A percentile compares a stretch with the other conserved stretches of the same genome.
Evolutionary conservation across 78 protist genomes (phyloP).

Genomic region (Pigoraptor vietnamica): DNA sequence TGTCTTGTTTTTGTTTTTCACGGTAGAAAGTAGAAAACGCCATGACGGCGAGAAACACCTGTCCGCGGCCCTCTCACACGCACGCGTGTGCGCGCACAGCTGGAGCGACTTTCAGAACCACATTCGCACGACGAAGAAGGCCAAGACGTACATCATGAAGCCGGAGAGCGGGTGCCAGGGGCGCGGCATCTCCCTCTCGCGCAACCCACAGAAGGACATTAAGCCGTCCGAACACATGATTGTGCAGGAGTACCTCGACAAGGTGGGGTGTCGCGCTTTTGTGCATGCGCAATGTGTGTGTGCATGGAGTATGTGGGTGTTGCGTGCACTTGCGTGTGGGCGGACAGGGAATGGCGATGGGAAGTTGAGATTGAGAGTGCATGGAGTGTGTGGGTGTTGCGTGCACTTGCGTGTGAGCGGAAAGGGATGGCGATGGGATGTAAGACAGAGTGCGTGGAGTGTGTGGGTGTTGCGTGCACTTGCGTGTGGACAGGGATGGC

Average conservation of each 20-base stretch:
- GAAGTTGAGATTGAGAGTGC: too few species aligned
- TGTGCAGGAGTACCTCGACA: slow-evolving; percentile 38
- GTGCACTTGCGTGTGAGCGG: neutral
- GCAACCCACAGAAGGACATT: slow-evolving; percentile 2
- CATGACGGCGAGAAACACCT: too few species aligned
- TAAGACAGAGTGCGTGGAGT: neutral
- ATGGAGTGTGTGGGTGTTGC: neutral
- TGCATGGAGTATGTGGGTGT: neutral
- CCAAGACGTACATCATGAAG: slow-evolving; percentile 24
- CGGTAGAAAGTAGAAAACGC: too few species aligned
- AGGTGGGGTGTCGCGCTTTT: too few species aligned
- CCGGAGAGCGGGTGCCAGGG: slow-evolving; percentile 41
- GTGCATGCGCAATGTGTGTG: too few species aligned
- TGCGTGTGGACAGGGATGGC: neutral
- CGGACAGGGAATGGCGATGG: too few species aligned
- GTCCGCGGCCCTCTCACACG: too few species aligned
- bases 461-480: neutral
- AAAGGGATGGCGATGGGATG: too few species aligned
- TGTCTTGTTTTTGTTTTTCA: too few species aligned
- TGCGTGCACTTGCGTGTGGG: neutral
- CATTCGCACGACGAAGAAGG: neutral
- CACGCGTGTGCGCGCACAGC: too few species aligned
- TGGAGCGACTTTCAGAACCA: neutral
- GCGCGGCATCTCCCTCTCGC: slow-evolving; percentile 35
- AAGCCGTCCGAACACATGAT: slow-evolving; percentile 3